Percentiles rank a stretch among this genome's conserved stretches.
Evolutionary conservation across 768 basidiomycete genomes (phyloP).

Genomic region (Tephrocybe sp.): DNA sequence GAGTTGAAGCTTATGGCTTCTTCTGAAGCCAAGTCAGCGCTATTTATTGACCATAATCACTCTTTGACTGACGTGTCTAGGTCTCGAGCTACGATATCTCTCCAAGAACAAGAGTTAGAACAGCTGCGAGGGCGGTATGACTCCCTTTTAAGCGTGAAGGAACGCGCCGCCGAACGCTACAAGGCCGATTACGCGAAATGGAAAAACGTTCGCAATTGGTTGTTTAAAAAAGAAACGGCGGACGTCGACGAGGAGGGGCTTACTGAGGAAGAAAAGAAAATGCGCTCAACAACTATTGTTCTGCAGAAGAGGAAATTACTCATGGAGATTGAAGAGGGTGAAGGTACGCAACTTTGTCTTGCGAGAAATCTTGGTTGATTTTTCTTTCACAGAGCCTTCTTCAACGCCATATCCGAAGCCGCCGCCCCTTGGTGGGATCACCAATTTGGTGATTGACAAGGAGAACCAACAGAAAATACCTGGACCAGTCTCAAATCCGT

Average conservation of each 20-base stretch:
- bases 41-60: neutral
- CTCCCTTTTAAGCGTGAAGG: constrained; percentile 38
- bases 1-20: neutral
- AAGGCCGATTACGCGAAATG: constrained; percentile 53
- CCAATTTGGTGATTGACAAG: constrained; percentile 19
- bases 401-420: constrained; percentile 6
- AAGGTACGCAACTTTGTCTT: neutral
- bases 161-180: constrained; percentile 44
- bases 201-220: constrained; percentile 41
- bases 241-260: constrained; percentile 23
- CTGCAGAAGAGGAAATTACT: constrained; percentile 22
- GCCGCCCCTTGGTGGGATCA: constrained; percentile 21
- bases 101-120: constrained; percentile 24
- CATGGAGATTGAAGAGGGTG: constrained; percentile 16
- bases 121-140: constrained; percentile 42
- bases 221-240: constrained; percentile 32
- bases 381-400: neutral
- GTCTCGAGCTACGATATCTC: constrained; percentile 2
- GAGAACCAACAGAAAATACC: constrained; percentile 22
- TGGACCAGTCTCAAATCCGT: neutral
- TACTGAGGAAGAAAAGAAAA: constrained; percentile 25
- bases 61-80: constrained; percentile 4
- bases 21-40: neutral
- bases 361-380: neutral
- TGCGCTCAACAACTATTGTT: constrained; percentile 17